These are phyloP conservation scores for Celoporthe dispersa DNA, from an alignment of 2,329 filamentous ascomycete genomes.

Conservation along the genomic window DNA sequence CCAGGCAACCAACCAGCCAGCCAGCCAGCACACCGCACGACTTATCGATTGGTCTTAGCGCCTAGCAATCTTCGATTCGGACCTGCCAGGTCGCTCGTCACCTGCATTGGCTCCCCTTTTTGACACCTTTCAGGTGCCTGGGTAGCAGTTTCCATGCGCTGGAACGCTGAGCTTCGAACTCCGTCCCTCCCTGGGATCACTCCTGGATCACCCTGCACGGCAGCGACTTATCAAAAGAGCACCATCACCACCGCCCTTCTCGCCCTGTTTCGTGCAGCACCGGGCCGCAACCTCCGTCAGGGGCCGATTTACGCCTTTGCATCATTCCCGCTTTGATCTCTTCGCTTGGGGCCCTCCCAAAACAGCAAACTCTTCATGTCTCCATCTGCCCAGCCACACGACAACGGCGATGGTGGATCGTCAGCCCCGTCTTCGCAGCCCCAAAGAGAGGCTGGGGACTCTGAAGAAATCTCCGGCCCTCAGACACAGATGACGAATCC, in stretches of 20 bases:
- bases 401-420: slow-evolving; percentile 7
- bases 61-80: neutral
- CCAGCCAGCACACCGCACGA: neutral
- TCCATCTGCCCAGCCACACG: slow-evolving; percentile 19
- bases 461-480: slow-evolving; percentile 4
- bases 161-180: neutral
- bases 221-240: neutral
- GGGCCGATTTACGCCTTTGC: neutral
- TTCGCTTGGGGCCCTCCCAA: neutral
- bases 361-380: slow-evolving; percentile 7
- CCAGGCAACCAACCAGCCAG: no score
- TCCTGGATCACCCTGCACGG: neutral
- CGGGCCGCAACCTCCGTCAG: neutral
- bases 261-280: slow-evolving; percentile 5
- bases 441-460: slow-evolving; percentile 6
- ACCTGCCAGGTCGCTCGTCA: neutral
- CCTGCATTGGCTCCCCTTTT: neutral
- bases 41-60: neutral
- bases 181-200: neutral
- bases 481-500: neutral
- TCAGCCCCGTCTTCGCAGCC: slow-evolving; percentile 13
- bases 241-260: neutral
- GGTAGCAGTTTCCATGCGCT: neutral
- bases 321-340: neutral
- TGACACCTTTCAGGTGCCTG: neutral